Evolutionary conservation across 2,329 filamentous ascomycete species (phyloP).

Genomic region (Ophiostoma sp.): DNA sequence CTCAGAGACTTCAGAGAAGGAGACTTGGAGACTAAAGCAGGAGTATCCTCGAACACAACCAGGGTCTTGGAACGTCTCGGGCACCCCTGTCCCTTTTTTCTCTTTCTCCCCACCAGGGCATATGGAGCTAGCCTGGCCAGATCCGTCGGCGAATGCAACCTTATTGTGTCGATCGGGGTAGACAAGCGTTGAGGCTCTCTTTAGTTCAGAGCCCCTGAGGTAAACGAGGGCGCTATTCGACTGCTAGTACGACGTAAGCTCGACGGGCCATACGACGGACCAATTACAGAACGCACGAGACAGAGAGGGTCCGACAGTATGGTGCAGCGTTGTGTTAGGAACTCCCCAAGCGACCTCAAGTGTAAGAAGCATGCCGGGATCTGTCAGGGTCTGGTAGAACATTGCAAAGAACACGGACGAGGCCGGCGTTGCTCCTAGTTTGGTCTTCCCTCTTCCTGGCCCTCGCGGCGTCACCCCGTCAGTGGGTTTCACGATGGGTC

Average conservation of each 20-base stretch:
- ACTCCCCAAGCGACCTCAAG: conserved; percentile 13
- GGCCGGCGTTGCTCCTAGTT: background rate
- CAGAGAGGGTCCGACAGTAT: conserved; percentile 20
- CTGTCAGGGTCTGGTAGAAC: background rate
- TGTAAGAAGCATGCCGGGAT: background rate
- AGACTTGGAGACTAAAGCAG: background rate
- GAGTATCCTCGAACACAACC: conserved; percentile 12
- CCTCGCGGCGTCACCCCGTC: background rate
- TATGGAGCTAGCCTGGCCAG: too few species aligned
- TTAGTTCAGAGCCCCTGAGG: too few species aligned
- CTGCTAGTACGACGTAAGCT: background rate
- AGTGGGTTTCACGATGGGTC: conserved; percentile 1
- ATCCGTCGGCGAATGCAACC: too few species aligned
- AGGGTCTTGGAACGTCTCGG: conserved; percentile 12
- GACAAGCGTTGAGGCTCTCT: too few species aligned
- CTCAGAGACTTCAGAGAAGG: background rate
- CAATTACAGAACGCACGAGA: background rate
- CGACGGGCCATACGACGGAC: background rate
- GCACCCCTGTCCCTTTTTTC: conserved; percentile 8
- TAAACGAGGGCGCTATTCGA: background rate
- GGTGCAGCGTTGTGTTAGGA: conserved; percentile 20
- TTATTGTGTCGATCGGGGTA: too few species aligned
- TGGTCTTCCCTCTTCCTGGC: background rate
- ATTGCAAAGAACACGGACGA: background rate
- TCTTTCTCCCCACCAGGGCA: background rate